Evolutionary conservation across 768 basidiomycete genomes (phyloP).

Genomic region (Leucocoprinus birnbaumii): DNA sequence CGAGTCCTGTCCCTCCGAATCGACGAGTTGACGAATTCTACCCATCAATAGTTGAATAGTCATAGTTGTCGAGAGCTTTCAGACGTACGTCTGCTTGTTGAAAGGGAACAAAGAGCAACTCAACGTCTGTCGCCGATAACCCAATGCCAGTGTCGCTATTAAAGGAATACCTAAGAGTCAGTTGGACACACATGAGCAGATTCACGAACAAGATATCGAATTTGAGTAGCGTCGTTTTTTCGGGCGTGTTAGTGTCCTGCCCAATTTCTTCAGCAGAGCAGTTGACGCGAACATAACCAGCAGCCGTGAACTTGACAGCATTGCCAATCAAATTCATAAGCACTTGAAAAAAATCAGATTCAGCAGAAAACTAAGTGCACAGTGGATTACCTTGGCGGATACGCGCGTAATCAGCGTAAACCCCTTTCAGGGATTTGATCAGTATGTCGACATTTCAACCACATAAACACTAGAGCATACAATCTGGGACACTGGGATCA

Average conservation of each 20-base stretch:
- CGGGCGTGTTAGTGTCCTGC: constrained; percentile 19
- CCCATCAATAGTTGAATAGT: neutral
- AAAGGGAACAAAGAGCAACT: constrained; percentile 69
- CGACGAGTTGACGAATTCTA: constrained; percentile 70
- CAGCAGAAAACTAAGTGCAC: neutral
- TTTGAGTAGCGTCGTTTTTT: constrained; percentile 50
- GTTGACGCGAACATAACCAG: constrained; percentile 59
- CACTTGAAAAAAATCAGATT: constrained; percentile 33
- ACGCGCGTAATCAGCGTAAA: constrained; percentile 70
- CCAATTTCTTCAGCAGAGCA: constrained; percentile 48
- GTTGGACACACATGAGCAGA: neutral
- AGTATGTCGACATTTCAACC: neutral
- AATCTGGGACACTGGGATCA: constrained; percentile 60
- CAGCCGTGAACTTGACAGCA: constrained; percentile 70
- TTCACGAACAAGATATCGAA: constrained; percentile 59
- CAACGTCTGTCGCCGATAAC: constrained; percentile 61
- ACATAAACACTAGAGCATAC: constrained; percentile 29
- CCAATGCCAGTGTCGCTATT: constrained; percentile 72
- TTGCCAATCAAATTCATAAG: constrained; percentile 79
- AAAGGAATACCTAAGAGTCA: neutral
- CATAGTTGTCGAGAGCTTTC: neutral
- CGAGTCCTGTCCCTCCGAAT: constrained; percentile 78
- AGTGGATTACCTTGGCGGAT: constrained; percentile 58
- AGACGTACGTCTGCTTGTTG: constrained; percentile 63
- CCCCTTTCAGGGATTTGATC: constrained; percentile 41